Base-by-base conservation (phyloP, 306 rosid genomes). In the Astragalus membranaceus region DNA sequence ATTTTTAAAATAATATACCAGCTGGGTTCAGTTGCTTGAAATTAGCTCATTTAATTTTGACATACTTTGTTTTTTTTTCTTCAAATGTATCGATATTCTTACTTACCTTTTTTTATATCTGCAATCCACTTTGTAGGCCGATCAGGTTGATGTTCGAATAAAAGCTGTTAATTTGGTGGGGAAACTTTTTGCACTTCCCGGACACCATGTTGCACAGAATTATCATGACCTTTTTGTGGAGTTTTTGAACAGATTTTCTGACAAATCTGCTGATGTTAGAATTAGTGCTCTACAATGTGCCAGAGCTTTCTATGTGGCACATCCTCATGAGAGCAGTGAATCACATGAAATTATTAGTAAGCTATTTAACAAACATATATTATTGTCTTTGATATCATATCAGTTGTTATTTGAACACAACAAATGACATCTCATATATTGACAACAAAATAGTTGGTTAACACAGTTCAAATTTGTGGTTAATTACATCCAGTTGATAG, bases 141-240 rank as follows among this genome's bases (percentile, higher is more conserved):
- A 91, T 74, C 97, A 94, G 76, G 97, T 94, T 49, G 99, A 94
- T 78, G 85, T 85, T 65, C 86, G 97, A 73, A 89, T 94, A 59
- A 88, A 94, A 87, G 95, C 99, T 75, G 97, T 94, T 69, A 86
- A 79, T 73, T 85, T 94, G 78, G 79, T 88, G 16, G 99, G 99
- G 43, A 88, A 85, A 77, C 89, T 94, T 73, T 80, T 91, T 79
- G 73, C 96, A 26, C 80, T 91, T 75, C 84, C 98, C 6, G 82
- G 77, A 37, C 81, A 80, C 79, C 82, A 64, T 64, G 88, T 79
- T 75, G 92, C 92, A 11, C 82, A 58, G 64, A 82, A 85, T 55
- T 88, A 83, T 73, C 87, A 60, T 64, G 87, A 81, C 46, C 92
- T 94, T 79, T 94, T 90, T 72, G 53, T 48, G 54, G 96, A 88